These are phyloP conservation scores for Moesziomyces sp. DNA, from an alignment of 1,284 basidiomycete species.

Conservation along the genomic window DNA sequence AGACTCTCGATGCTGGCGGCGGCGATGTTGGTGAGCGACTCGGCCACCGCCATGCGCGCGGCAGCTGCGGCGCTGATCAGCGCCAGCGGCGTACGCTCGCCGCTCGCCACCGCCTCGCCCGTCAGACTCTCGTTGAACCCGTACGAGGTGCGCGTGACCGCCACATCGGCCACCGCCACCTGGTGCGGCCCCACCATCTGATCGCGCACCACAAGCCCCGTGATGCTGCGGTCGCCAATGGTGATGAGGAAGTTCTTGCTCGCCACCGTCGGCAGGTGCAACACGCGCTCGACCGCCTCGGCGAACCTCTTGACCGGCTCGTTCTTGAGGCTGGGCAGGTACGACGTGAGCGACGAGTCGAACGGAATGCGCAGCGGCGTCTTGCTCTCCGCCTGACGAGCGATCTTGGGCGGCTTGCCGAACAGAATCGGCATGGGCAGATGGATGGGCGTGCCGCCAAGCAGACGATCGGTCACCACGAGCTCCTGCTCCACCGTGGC, in stretches of 20 bases:
- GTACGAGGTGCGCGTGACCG: constrained; percentile 92
- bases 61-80: constrained; percentile 87
- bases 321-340: constrained; percentile 71
- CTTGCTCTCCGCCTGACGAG: constrained; percentile 77
- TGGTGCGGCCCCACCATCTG: constrained; percentile 99
- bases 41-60: constrained; percentile 94
- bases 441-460: constrained; percentile 82
- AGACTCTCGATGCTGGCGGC: constrained; percentile 82
- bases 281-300: constrained; percentile 80
- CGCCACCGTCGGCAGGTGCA: constrained; percentile 89
- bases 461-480: constrained; percentile 87
- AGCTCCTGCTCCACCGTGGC: constrained; percentile 82
- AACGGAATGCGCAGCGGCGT: constrained; percentile 74
- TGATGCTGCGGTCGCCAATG: constrained; percentile 93
- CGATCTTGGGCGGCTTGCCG: constrained; percentile 95
- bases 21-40: constrained; percentile 89
- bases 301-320: constrained; percentile 68
- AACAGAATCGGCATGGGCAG: constrained; percentile 95
- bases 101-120: constrained; percentile 94
- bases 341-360: constrained; percentile 77
- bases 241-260: constrained; percentile 98
- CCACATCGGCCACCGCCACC: constrained; percentile 96
- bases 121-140: constrained; percentile 83
- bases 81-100: constrained; percentile 93
- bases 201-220: constrained; percentile 92